Evolutionary conservation across 2,329 filamentous ascomycete species (phyloP), one percentile per base, ranked within the genome.

Genomic region (Exophiala alcalophila): DNA sequence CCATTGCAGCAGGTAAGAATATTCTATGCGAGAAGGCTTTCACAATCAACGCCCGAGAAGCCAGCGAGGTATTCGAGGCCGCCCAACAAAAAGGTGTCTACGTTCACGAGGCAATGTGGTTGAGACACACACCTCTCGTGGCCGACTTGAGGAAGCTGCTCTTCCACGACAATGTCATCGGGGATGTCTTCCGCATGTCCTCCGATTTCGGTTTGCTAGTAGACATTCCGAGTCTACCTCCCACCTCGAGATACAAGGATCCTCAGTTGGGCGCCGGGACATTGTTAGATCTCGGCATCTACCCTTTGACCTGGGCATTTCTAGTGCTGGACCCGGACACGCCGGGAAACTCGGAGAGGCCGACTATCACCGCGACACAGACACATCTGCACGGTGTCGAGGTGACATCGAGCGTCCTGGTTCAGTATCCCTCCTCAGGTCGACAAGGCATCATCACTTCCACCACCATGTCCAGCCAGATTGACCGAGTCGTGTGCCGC

Each of bases 281-380:
- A 1, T 70, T 94, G 41, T 74, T 95, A 35, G 89, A 95, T 64
- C 67, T 94, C 42, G 89, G 89, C 50, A 84, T 95, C 65, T 94
- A 95, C 70, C 80, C 86, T 28, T 68, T 95, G 49, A 94, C 87
- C 20, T 95, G 88, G 89, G 77, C 92, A 35, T 94, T 94, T 75
- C 87, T 94, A 67, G 84, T 83, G 18, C 76, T 94, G 20, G 94
- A 94, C 67, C 84, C 47, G 26, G 40, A 90, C 58, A 74, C 81
- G 2, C 73, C 62, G 15, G 62, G 68, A 5, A 63, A 77, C 41
- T 85, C 88, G 53, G 77, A 86, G 63, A 61, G 75, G 1, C 89
- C 89, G 3, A 73, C 70, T 27, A 80, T 91, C 4, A 68, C 80
- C 5, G 76, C 81, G 1, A 78, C 84, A 37, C 51, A 59, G 56